phyloP scores from a whole-genome alignment of 148 eudicot species.

The Rhododendron molle region DNA sequence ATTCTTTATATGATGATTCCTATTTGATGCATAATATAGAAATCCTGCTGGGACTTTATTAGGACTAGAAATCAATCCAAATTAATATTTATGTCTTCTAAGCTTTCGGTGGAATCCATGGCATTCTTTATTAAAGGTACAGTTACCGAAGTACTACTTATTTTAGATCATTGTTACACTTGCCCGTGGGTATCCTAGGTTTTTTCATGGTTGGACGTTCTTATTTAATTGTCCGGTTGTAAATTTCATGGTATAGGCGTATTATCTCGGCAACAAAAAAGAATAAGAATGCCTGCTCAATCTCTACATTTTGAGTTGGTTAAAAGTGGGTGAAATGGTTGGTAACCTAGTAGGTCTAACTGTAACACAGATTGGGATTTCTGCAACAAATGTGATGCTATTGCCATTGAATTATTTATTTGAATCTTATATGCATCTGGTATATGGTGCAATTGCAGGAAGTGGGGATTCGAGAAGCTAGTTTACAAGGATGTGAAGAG shows the following conservation, averaged over 20 bases:
- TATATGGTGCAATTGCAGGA: slow-evolving; percentile 25
- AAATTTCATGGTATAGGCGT: not conserved
- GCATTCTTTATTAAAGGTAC: not conserved
- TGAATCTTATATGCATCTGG: not conserved
- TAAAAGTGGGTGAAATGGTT: not conserved
- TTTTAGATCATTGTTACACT: not conserved
- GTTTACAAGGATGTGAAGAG: slow-evolving; percentile 55
- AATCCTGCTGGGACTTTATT: not conserved
- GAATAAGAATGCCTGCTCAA: not conserved
- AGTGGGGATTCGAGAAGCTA: slow-evolving; percentile 93
- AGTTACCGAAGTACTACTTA: not conserved
- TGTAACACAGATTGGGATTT: not conserved
- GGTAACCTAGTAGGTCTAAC: not conserved
- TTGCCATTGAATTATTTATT: not conserved
- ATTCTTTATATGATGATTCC: not conserved
- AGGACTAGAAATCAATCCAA: not conserved
- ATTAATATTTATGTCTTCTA: not conserved
- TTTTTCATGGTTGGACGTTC: not conserved
- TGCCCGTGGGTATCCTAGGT: not conserved
- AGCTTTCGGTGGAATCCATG: not conserved
- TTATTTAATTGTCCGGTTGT: not conserved
- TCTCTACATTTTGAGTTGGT: not conserved
- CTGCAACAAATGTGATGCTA: not conserved
- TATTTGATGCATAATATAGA: not conserved
- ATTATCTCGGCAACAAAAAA: not conserved